Evolutionary conservation across 2,329 filamentous ascomycete genomes (phyloP).

Genomic region (Epichloe typhina): DNA sequence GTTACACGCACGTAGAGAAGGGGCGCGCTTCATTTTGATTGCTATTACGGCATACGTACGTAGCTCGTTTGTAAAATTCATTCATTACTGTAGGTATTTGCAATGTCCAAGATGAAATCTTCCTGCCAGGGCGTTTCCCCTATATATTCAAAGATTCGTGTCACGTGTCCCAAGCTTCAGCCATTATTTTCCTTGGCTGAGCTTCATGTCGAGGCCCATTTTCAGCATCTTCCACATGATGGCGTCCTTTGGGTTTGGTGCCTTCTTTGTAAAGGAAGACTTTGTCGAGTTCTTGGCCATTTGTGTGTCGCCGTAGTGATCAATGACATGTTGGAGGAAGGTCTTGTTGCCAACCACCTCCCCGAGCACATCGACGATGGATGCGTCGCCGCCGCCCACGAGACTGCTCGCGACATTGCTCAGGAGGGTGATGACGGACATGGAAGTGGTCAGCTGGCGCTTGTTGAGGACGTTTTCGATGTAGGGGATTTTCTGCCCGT

Average conservation of each 20-base stretch:
- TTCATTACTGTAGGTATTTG: too few relatives aligned
- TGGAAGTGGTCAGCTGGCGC: slow-evolving; percentile 20
- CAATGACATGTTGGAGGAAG: slow-evolving; percentile 22
- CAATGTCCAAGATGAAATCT: too few relatives aligned
- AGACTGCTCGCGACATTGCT: slow-evolving; percentile 25
- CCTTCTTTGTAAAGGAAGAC: background rate
- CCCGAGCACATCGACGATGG: slow-evolving; percentile 21
- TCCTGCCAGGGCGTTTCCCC: too few relatives aligned
- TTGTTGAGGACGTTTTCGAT: slow-evolving; percentile 30
- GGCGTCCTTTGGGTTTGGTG: slow-evolving; percentile 1
- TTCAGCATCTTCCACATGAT: slow-evolving; percentile 8
- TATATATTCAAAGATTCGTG: too few relatives aligned
- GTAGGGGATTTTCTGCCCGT: slow-evolving; percentile 30
- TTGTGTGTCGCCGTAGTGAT: slow-evolving; percentile 19
- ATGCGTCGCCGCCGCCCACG: slow-evolving; percentile 14
- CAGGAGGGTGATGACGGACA: slow-evolving; percentile 26
- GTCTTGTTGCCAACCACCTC: slow-evolving; percentile 27
- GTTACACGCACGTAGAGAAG: too few relatives aligned
- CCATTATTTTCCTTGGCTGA: background rate
- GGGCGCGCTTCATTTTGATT: too few relatives aligned
- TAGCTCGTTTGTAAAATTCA: too few relatives aligned
- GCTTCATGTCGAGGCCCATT: slow-evolving; percentile 4
- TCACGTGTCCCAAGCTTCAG: background rate
- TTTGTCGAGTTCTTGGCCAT: slow-evolving; percentile 2
- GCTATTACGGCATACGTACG: too few relatives aligned